These are phyloP conservation scores for Fusarium sp. DNA, from an alignment of 2,329 filamentous ascomycete species.

Conservation along the genomic window DNA sequence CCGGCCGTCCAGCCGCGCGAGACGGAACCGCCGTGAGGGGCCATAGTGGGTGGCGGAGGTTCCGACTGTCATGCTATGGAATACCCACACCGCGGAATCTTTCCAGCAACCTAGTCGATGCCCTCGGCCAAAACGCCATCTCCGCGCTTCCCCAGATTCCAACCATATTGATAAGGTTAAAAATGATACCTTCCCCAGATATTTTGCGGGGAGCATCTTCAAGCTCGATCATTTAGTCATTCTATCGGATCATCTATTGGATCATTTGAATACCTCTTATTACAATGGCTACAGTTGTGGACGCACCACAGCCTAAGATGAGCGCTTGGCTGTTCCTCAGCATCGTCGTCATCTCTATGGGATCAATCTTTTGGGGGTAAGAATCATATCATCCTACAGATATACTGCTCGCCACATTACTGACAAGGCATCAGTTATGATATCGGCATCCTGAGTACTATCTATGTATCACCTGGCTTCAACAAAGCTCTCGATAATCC, in stretches of 20 bases:
- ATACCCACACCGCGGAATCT: constrained; percentile 11
- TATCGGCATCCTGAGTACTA: constrained; percentile 21
- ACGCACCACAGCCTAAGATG: constrained; percentile 16
- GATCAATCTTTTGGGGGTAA: constrained; percentile 24
- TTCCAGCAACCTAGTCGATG: constrained; percentile 2
- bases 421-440: constrained; percentile 4
- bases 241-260: neutral
- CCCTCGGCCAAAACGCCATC: neutral
- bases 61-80: neutral
- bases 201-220: constrained; percentile 1
- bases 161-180: constrained; percentile 6
- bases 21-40: constrained; percentile 16
- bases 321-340: constrained; percentile 22
- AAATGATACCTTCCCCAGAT: constrained; percentile 21
- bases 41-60: neutral
- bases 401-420: fast-evolving
- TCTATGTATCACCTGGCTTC: constrained; percentile 20
- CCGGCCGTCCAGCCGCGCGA: neutral
- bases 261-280: neutral
- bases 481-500: constrained; percentile 13
- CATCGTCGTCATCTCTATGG: constrained; percentile 21
- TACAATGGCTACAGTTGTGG: constrained; percentile 19
- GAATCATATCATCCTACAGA: fast-evolving
- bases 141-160: constrained; percentile 16
- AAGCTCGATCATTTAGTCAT: neutral